Conservation (phyloP, 2,329 filamentous ascomycete genomes). For the Penicillium sp. region DNA sequence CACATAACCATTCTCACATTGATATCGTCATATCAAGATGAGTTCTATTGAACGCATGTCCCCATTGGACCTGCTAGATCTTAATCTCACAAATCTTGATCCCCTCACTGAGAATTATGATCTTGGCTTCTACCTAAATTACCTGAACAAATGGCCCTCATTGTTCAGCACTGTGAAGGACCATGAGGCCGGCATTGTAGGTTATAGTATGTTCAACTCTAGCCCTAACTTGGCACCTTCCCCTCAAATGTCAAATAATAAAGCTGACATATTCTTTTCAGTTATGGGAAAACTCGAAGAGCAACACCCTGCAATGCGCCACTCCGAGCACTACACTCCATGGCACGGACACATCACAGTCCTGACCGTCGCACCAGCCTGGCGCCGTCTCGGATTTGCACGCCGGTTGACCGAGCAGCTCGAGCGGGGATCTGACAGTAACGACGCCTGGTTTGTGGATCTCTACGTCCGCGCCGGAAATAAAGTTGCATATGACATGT, state of each 20-base stretch:
- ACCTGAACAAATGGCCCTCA: conserved; percentile 92
- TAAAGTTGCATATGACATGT: conserved; percentile 79
- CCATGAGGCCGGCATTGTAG: conserved; percentile 80
- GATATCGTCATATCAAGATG: conserved; percentile 51
- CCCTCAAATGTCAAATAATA: not conserved
- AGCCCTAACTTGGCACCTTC: not conserved
- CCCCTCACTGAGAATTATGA: conserved; percentile 98
- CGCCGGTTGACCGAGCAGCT: conserved; percentile 77
- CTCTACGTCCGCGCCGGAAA: conserved; percentile 91
- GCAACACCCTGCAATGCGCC: conserved; percentile 69
- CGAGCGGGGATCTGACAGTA: conserved; percentile 75
- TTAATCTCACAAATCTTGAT: conserved; percentile 94
- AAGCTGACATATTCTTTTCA: conserved; percentile 38
- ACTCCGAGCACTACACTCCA: conserved; percentile 89
- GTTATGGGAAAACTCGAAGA: conserved; percentile 97
- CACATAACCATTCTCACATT: conserved; percentile 16
- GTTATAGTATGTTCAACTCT: conserved; percentile 68
- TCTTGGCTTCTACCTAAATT: conserved; percentile 90
- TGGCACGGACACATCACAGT: conserved; percentile 99
- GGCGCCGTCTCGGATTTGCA: conserved; percentile 81
- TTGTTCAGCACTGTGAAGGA: conserved; percentile 92
- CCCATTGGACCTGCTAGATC: conserved; percentile 77
- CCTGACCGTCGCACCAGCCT: conserved; percentile 83
- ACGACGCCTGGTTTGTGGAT: conserved; percentile 92
- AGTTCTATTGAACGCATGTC: conserved; percentile 82